Conservation (phyloP, 768 basidiomycete species). For the Solioccasus polychromus region DNA sequence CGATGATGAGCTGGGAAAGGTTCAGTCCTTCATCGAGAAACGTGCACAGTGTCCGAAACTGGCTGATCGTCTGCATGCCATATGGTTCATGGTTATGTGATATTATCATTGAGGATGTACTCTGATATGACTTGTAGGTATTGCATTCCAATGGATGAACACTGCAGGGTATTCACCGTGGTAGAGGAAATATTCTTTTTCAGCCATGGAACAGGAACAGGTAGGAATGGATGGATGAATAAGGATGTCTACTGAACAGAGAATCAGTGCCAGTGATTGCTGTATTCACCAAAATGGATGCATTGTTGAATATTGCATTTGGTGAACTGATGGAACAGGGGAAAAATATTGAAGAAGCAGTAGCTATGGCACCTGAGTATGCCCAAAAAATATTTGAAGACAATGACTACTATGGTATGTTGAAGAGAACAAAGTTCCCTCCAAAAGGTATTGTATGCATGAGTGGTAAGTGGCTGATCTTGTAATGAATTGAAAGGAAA, state of each 20-base stretch:
- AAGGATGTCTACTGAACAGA: background rate
- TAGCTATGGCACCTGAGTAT: no score
- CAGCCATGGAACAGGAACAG: conserved; percentile 12
- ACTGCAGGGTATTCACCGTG: conserved; percentile 20
- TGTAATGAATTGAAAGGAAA: no score
- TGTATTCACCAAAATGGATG: conserved; percentile 42
- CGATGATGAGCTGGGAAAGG: no score
- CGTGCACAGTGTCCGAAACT: conserved; percentile 15
- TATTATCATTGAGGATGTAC: conserved; percentile 3
- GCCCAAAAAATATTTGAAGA: no score
- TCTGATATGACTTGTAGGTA: conserved; percentile 29
- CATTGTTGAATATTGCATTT: conserved; percentile 20
- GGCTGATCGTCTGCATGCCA: conserved; percentile 34
- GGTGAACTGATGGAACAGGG: conserved; percentile 8
- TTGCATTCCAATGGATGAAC: conserved; percentile 32
- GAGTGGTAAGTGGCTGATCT: background rate
- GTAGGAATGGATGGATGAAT: conserved; percentile 1
- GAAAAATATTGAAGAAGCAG: conserved; percentile 1
- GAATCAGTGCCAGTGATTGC: no score
- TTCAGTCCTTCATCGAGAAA: conserved; percentile 36
- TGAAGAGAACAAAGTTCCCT: background rate
- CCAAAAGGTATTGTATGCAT: background rate
- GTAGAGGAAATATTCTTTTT: conserved; percentile 32
- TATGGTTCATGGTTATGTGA: conserved; percentile 25
- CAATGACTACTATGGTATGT: background rate